Evolutionary conservation across 768 basidiomycete genomes (phyloP).

Genomic region (Hygrophoropsis aurantiaca): DNA sequence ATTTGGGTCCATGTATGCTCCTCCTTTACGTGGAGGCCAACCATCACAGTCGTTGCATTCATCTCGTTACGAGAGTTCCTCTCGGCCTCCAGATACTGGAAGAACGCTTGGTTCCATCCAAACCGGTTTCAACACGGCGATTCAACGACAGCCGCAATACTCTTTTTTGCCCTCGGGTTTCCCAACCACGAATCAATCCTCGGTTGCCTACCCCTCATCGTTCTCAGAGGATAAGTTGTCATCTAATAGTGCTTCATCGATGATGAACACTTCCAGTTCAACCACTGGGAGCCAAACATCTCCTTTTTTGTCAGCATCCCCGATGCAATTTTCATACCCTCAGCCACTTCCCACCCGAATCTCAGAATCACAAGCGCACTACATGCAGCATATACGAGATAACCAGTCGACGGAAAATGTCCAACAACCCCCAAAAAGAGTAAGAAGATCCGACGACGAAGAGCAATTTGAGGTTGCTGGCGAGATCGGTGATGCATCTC

Average conservation of each 20-base stretch:
- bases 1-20: conserved; percentile 10
- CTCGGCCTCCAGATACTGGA: too few relatives aligned
- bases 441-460: conserved; percentile 19
- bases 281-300: not conserved
- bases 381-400: conserved; percentile 12
- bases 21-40: conserved; percentile 1
- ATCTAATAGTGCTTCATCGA: not conserved
- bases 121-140: too few relatives aligned
- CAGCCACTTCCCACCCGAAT: conserved; percentile 26
- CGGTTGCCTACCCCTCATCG: conserved; percentile 4
- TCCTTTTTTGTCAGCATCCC: conserved; percentile 4
- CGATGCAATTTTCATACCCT: conserved; percentile 30
- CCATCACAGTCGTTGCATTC: too few relatives aligned
- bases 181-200: conserved; percentile 6
- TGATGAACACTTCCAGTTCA: not conserved
- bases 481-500: conserved; percentile 16
- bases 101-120: too few relatives aligned
- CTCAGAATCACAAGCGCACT: conserved; percentile 28
- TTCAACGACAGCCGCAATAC: too few relatives aligned
- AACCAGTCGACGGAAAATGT: conserved; percentile 4
- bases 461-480: conserved; percentile 4
- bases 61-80: too few relatives aligned
- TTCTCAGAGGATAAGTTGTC: not conserved
- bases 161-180: not conserved
- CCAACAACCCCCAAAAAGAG: conserved; percentile 14